These are phyloP conservation scores for Gynandropsis gynandra DNA, from an alignment of 345 rosid genomes.

Conservation along the genomic window DNA sequence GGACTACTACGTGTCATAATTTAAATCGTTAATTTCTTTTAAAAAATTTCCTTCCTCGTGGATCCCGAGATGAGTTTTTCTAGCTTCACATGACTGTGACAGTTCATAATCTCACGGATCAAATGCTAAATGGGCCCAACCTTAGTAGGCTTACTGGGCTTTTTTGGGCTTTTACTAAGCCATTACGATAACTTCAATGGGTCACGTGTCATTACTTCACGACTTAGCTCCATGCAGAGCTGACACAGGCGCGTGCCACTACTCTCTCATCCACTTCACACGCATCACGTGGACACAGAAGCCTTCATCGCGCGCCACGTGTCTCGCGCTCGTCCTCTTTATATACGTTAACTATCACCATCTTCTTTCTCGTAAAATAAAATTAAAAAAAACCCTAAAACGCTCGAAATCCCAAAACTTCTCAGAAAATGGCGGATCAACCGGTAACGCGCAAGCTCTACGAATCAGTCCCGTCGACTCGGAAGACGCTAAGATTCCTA, in stretches of 20 bases:
- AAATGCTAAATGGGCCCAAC: too few species aligned
- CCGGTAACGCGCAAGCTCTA: conserved; percentile 17
- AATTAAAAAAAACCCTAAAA: not conserved
- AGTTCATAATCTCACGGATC: not conserved
- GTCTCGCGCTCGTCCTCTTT: not conserved
- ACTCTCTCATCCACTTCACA: not conserved
- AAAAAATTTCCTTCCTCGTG: conserved; percentile 11
- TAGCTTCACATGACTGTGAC: not conserved
- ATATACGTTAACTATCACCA: not conserved
- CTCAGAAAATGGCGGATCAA: conserved; percentile 28
- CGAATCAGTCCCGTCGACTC: conserved; percentile 28
- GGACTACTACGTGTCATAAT: conserved; percentile 41
- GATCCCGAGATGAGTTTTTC: not conserved
- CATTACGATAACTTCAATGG: too few species aligned
- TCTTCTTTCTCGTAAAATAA: not conserved
- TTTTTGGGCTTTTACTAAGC: too few species aligned
- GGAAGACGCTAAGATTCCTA: conserved; percentile 38
- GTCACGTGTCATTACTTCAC: conserved; percentile 16
- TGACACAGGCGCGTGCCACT: conserved; percentile 17
- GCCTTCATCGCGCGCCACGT: conserved; percentile 9
- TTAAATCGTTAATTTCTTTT: conserved; percentile 10
- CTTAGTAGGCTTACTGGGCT: too few species aligned
- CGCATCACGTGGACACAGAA: too few species aligned
- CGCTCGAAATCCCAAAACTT: not conserved
- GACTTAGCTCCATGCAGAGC: conserved; percentile 18